Conservation (phyloP, 768 basidiomycete genomes). For the Serendipita vermifera region DNA sequence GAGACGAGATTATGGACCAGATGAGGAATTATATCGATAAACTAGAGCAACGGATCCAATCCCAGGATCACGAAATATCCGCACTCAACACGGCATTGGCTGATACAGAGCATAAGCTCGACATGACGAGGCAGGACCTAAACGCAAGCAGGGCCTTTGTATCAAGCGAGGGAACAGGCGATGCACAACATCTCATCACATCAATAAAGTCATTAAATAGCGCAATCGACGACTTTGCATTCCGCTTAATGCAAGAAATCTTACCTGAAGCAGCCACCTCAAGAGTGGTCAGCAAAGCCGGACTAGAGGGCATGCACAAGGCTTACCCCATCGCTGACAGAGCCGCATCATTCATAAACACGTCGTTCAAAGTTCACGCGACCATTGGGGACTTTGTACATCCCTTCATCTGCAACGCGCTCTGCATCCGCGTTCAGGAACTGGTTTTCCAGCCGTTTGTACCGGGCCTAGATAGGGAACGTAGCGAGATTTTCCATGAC, state of each 20-base stretch:
- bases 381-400: not conserved
- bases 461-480: not conserved
- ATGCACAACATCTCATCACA: not conserved
- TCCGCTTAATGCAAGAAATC: not conserved
- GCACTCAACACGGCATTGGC: not conserved
- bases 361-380: not conserved
- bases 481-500: not conserved
- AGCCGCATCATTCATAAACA: not conserved
- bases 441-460: constrained; percentile 3
- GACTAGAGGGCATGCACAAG: not conserved
- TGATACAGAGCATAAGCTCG: constrained; percentile 1
- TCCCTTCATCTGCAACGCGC: constrained; percentile 6
- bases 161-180: not conserved
- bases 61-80: not conserved
- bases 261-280: not conserved
- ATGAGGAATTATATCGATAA: not conserved
- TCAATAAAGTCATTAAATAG: not conserved
- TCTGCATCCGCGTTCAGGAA: not conserved
- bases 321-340: not conserved
- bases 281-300: not conserved
- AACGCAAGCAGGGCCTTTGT: constrained; percentile 2
- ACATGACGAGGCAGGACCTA: not conserved
- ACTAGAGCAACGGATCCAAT: not conserved
- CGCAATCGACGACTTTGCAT: constrained; percentile 5
- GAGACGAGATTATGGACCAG: not conserved